Evolutionary conservation across 108 stramenopile genomes (phyloP), one percentile per base, ranked within the genome.

Genomic region (Nitzschia sp.): DNA sequence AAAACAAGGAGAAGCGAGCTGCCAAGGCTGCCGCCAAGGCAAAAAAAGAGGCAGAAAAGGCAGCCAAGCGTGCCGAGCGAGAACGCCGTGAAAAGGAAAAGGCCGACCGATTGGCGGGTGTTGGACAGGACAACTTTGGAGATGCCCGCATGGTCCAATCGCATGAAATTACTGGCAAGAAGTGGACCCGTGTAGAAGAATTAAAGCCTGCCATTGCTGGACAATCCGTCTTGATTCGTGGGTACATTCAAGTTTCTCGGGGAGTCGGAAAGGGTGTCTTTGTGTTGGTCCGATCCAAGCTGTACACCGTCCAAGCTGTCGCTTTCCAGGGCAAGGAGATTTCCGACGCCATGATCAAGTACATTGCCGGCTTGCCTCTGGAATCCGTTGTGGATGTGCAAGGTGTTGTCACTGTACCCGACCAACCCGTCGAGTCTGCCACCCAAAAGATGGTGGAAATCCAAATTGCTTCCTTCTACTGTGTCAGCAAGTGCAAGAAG

Each of bases 361-460:
- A 92, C 87, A 93, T 96, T 63, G 72, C 78, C 51, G 87, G 70
- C 8, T 67, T 98, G 21, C 82, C 95, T 8, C 64, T 75, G 21
- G 99, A 99, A 77, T 93, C 93, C 26, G 87, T 99, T 46, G 93
- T 99, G 8, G 99, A 99, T 77, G 78, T 98, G 26, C 65, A 71
- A 51, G 99, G 96, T 51, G 79, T 34, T 6, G 66, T 98, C 3
- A 88, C 86, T 43, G 79, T 84, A 8, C 89, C 96, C 22, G 77
- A 88, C 24, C 75, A 89, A 19, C 84, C 96, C n/a, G 81, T 96
- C 12, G 91, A 89, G 52, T 85, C 85, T 17, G 94, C 92, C 24
- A 98, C 98, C 22, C 96, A 97, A 79, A 95, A 86, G 62, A 73
- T 80, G 58, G 92, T 98, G 3, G 99, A 99, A 79, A 74, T 99